Conservation (phyloP, 2,329 filamentous ascomycete genomes). For the Blastomyces gilchristii region DNA sequence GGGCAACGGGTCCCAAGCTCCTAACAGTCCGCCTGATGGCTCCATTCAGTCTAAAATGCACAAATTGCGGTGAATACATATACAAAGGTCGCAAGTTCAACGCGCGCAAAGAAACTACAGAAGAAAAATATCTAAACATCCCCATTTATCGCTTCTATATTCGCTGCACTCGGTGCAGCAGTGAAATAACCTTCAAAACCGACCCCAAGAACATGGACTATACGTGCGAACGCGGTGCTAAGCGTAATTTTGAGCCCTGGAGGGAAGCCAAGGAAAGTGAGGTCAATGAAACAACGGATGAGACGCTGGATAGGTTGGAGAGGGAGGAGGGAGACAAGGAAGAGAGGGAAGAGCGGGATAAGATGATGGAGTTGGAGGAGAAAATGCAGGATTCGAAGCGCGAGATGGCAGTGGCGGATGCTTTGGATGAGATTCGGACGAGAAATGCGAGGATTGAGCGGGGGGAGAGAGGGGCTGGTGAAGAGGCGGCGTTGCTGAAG, state of each 20-base stretch:
- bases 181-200: constrained; percentile 85
- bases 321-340: constrained; percentile 56
- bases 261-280: constrained; percentile 51
- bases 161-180: constrained; percentile 73
- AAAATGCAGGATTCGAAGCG: constrained; percentile 87
- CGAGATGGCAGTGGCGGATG: constrained; percentile 95
- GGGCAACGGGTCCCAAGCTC: constrained; percentile 61
- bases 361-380: constrained; percentile 89
- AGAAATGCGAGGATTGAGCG: constrained; percentile 80
- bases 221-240: constrained; percentile 66
- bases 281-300: constrained; percentile 69
- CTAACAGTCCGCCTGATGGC: constrained; percentile 88
- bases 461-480: constrained; percentile 55
- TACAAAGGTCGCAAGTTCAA: constrained; percentile 95
- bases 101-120: constrained; percentile 81
- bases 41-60: constrained; percentile 72
- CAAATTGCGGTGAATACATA: constrained; percentile 64
- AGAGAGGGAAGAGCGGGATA: constrained; percentile 64
- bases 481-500: constrained; percentile 45
- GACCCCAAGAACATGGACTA: constrained; percentile 93
- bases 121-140: constrained; percentile 81
- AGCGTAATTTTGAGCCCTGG: constrained; percentile 92
- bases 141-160: constrained; percentile 87
- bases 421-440: constrained; percentile 85
- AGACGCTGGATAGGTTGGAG: constrained; percentile 75